Conservation (phyloP, 768 basidiomycete species). For the Leccinum ochraceum region DNA sequence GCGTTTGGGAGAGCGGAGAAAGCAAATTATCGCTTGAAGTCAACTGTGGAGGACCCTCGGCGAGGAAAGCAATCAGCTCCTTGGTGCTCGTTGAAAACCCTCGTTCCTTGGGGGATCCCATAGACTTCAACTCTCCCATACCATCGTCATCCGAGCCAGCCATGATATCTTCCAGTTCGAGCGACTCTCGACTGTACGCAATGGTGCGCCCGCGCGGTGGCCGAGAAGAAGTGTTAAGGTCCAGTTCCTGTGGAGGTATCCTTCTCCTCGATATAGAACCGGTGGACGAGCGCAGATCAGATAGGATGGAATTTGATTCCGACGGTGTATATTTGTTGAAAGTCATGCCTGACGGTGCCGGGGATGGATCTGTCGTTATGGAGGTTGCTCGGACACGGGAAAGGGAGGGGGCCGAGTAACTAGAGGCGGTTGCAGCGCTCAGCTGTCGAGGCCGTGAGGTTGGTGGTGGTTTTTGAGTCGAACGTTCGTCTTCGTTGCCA, state of each 20-base stretch:
- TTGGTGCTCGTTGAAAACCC: conserved; percentile 46
- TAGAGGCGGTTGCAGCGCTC: conserved; percentile 45
- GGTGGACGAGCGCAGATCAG: conserved; percentile 28
- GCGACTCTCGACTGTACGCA: conserved; percentile 61
- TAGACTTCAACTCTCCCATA: conserved; percentile 24
- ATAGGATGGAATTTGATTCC: conserved; percentile 31
- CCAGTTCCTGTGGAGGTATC: conserved; percentile 30
- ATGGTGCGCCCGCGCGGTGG: conserved; percentile 44
- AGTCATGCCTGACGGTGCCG: conserved; percentile 9
- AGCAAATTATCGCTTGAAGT: conserved; percentile 43
- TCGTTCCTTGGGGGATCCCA: conserved; percentile 42
- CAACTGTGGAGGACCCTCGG: conserved; percentile 53
- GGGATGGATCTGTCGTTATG: conserved; percentile 33
- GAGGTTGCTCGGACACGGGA: conserved; percentile 34
- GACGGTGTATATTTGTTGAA: conserved; percentile 33
- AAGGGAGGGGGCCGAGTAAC: conserved; percentile 27
- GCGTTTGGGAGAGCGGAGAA: conserved; percentile 33
- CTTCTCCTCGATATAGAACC: conserved; percentile 24
- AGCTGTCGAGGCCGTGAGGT: conserved; percentile 48
- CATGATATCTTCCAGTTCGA: conserved; percentile 78
- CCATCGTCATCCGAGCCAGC: conserved; percentile 66
- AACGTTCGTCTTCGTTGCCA: conserved; percentile 56
- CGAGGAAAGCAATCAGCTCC: conserved; percentile 58
- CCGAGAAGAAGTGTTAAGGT: conserved; percentile 26
- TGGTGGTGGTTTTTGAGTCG: conserved; percentile 33